Evolutionary conservation across 2,329 filamentous ascomycete species (phyloP), one percentile per base, ranked within the genome.

Genomic region (Alternaria triticina): DNA sequence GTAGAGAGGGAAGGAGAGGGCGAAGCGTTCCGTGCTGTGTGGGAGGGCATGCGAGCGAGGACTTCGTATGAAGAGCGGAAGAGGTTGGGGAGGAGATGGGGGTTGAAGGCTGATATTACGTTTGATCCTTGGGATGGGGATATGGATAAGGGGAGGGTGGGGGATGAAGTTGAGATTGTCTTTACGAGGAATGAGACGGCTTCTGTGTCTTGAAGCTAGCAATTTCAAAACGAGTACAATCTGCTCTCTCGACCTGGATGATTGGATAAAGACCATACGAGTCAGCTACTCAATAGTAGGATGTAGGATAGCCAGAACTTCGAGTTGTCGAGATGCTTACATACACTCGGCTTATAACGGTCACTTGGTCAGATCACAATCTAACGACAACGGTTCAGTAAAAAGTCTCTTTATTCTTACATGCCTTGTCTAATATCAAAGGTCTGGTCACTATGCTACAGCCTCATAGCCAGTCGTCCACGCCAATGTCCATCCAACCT

Each of bases 121-220:
- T 68, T 75, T 49, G 67, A 77, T 6, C 68, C 70, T 61, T 78
- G 76, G 75, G 73, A 77, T 50, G 74, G 74, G 0, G 71, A 77
- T 61, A 67, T 77, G 63, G 73, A 76, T 55, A 67, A 65, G 25
- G 70, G 68, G 44, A 56, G 72, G 13, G 71, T 79, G 5, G 77
- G 77, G 1, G 77, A 79, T 59, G 77, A 77, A 65, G 59, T 79
- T 36, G 74, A 77, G 36, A 69, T 79, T 47, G 70, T 77, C 3
- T 77, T 79, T 25, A 74, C 57, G 6, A 73, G 59, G 44, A 51
- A 58, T 28, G 25, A 15, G 3, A 45, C 11, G 15, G 10, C 2
- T 12, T 6, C n/a, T 3, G 0, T 40, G n/a, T 17, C 36, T 40
- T 40, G n/a, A 25, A 1, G 28, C 9, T 23, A 30, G 17, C 1